phyloP scores from a whole-genome alignment of 306 rosid species.

The Vigna trinervia region DNA sequence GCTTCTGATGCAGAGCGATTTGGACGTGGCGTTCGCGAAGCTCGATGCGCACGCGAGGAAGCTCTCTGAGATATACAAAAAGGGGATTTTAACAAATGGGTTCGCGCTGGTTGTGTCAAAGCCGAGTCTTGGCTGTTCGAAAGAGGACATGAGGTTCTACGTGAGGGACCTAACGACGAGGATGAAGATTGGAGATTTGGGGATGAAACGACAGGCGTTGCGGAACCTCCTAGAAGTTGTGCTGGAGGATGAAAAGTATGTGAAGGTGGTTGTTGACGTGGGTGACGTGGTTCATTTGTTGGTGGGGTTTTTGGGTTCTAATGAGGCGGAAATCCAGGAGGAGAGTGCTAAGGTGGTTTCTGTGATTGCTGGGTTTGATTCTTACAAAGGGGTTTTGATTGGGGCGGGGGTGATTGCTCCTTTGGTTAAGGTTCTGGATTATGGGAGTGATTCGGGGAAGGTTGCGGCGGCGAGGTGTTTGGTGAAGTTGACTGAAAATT shows the following conservation, averaged over 20 bases:
- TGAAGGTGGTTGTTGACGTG: conserved; percentile 66
- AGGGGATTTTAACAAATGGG: conserved; percentile 65
- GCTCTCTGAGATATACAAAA: conserved; percentile 67
- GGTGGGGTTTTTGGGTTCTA: conserved; percentile 64
- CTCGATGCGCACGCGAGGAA: conserved; percentile 61
- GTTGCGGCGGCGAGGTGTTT: conserved; percentile 70
- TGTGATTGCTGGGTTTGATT: conserved; percentile 70
- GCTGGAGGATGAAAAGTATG: conserved; percentile 78
- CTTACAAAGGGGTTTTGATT: conserved; percentile 58
- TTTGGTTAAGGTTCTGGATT: conserved; percentile 73
- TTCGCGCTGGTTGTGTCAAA: conserved; percentile 77
- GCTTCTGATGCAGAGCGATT: conserved; percentile 97
- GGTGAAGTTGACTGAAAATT: conserved; percentile 78
- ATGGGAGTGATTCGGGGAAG: conserved; percentile 65
- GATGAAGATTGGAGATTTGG: conserved; percentile 82
- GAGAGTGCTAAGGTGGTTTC: conserved; percentile 62
- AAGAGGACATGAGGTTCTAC: conserved; percentile 87
- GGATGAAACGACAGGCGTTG: conserved; percentile 77
- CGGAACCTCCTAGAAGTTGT: conserved; percentile 62
- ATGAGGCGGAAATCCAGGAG: conserved; percentile 69
- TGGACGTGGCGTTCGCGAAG: conserved; percentile 66
- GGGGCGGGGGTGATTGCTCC: conserved; percentile 76
- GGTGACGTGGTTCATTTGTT: conserved; percentile 64
- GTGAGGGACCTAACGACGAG: conserved; percentile 76
- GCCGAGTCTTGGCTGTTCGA: conserved; percentile 76